Base-by-base conservation (phyloP, 768 basidiomycete genomes). In the Leccinum subtestaceum region DNA sequence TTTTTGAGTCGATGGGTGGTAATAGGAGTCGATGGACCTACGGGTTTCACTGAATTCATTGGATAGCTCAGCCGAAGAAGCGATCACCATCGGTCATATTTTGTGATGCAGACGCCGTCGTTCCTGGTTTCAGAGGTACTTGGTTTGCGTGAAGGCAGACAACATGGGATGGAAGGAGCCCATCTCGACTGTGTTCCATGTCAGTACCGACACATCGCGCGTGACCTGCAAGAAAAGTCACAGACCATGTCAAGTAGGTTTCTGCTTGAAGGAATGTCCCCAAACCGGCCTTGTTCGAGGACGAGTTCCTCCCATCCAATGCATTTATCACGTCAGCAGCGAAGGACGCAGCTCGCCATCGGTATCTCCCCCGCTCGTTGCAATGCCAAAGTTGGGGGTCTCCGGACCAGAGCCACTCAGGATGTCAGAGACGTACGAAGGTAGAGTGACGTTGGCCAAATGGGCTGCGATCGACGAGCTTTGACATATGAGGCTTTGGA, bases 281-380 rank as follows among this genome's bases (percentile, higher is more conserved):
- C 0, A 74, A 71, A 2, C 82, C 84, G 0, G 70, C 74, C 3
- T 60, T 63, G 10, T 68, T 74, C 8, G 78, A 70, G 0, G 82
- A 75, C 2, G 67, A 43, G 53, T 84, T 85, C 29, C 81, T 71
- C 46, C 72, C 81, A 64, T 87, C 82, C 43, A 84, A 61, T 1
- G 78, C 75, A n/a, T 74, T 75, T 52, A 81, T 61, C 19, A 83
- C 75, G 1, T 82, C 85, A 3, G 80, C 84, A 45, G 79, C 80
- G 53, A 79, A 81, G 10, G 82, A 72, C 4, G 83, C 81, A 0
- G 85, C 85, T 17, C 85, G 72, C 27, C 27, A 8, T 27, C 27
- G 29, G 50, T 81, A 78, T 0, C 84, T 9, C 86, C 86, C 11
- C 86, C 86, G 31, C 80, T 81, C 25, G 78, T 70, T 0, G 84